Conservation (phyloP, 768 basidiomycete genomes). For the Cytidiella melzeri region DNA sequence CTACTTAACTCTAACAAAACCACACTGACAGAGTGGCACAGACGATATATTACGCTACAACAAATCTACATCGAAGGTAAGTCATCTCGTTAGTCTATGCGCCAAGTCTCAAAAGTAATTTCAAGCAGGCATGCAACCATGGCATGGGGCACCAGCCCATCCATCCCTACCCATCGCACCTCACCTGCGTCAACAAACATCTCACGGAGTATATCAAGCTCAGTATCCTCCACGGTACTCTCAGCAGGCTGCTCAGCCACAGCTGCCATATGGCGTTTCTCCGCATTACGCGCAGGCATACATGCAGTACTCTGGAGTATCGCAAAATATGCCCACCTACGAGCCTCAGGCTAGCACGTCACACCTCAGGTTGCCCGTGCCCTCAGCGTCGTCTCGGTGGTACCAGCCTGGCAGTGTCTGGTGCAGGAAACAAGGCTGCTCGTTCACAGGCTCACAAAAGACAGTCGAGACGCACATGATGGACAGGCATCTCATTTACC, state of each 20-base stretch:
- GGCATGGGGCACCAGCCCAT: conserved; percentile 9
- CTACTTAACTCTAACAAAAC: no score
- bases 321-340: neutral
- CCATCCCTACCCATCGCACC: conserved; percentile 13
- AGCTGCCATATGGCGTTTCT: conserved; percentile 16
- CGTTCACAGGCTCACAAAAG: conserved; percentile 64
- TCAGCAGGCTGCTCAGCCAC: conserved; percentile 11
- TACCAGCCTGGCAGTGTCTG: conserved; percentile 55
- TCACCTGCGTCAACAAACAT: conserved; percentile 1
- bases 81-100: no score
- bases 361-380: neutral
- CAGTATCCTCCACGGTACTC: neutral
- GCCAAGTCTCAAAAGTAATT: no score
- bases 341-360: conserved; percentile 5
- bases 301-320: conserved; percentile 9
- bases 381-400: conserved; percentile 35
- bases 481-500: conserved; percentile 85
- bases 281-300: conserved; percentile 30
- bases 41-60: no score
- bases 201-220: neutral
- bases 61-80: no score
- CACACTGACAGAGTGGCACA: no score
- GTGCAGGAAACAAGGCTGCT: conserved; percentile 60
- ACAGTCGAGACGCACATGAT: conserved; percentile 77
- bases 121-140: conserved; percentile 6